Evolutionary conservation across 768 basidiomycete species (phyloP).

Genomic region (Phlebiopsis flavidoalba): DNA sequence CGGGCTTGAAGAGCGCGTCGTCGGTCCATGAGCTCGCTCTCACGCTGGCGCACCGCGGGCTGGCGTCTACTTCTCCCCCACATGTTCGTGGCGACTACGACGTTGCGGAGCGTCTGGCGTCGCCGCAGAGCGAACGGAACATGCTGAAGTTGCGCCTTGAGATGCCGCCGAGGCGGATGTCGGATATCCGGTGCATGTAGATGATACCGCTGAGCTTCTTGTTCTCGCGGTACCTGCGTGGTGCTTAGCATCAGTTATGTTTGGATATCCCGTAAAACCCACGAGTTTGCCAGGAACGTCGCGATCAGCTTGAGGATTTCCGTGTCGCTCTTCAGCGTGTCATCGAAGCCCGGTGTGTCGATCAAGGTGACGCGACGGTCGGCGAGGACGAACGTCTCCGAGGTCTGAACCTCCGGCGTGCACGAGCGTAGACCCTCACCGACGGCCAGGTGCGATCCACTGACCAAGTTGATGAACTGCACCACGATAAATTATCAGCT

Average conservation of each 20-base stretch:
- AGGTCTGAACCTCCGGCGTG: conserved; percentile 42
- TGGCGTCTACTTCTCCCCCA: conserved; percentile 21
- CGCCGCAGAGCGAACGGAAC: conserved; percentile 24
- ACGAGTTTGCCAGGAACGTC: conserved; percentile 14
- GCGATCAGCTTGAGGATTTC: conserved; percentile 15
- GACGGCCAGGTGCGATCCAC: conserved; percentile 44
- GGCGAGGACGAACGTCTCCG: conserved; percentile 40
- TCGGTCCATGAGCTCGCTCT: conserved; percentile 15
- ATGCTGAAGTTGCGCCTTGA: conserved; percentile 18
- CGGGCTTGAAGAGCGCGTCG: conserved; percentile 15
- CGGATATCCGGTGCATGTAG: conserved; percentile 26
- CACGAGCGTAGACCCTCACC: conserved; percentile 46
- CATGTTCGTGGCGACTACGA: conserved; percentile 27
- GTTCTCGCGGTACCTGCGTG: conserved; percentile 18
- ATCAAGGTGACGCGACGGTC: conserved; percentile 40
- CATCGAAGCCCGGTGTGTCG: conserved; percentile 61
- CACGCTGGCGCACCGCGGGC: conserved; percentile 12
- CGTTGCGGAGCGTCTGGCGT: conserved; percentile 19
- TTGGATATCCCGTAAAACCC: neutral
- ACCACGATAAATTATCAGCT: neutral
- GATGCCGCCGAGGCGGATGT: conserved; percentile 20
- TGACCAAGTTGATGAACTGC: conserved; percentile 52
- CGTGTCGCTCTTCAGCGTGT: conserved; percentile 29
- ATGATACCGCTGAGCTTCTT: conserved; percentile 21
- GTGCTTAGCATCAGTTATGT: neutral